Evolutionary conservation across 164 flowering plant species (phyloP), one percentile per base, ranked within the genome.

Genomic region (Aristolochia contorta): DNA sequence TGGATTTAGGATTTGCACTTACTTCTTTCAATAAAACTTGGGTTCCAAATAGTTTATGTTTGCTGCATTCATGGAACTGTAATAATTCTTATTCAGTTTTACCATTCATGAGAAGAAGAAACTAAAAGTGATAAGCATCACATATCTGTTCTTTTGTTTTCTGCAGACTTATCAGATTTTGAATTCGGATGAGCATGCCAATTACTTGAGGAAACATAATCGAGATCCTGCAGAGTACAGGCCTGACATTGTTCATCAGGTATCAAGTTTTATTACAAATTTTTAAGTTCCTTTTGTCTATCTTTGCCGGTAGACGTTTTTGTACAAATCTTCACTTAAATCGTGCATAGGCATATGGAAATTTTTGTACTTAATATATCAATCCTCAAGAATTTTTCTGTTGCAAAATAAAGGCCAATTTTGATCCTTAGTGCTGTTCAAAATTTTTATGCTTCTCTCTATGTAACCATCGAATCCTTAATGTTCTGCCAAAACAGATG

Each of bases 201-300:
- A 78, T 71, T 91, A 81, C 68, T 67, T 94, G 60, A 59, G 60
- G 71, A 85, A 64, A 63, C 80, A 91, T 57, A 75, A 75, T n/a
- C 74, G 60, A 61, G 78, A 91, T 60, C 95, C 91, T 57, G 84
- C 77, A 59, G 83, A 86, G 64, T 93, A 84, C 69, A 80, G 97
- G 58, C 96, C 96, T 47, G 99, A 90, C 67, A 93, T 93, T 64
- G 77, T 72, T 63, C 85, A 86, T 64, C 95, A 89, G 92, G 99
- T 88, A 65, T 59, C 78, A 68, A 30, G 30, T 14, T 6, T 16
- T 20, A 49, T 16, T 2, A 18, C 19, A 49, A 23, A 21, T 6
- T 54, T 21, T 12, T 14, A 15, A 23, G 20, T 54, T 54, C 16
- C 8, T 54, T 16, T 2, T 16, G 1, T 24, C 23, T 9, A 54